A percentile compares a stretch with the other conserved stretches of the same genome.
Evolutionary conservation across 495 filamentous ascomycete genomes (phyloP).

Genomic region (Podospora pseudoanserina): DNA sequence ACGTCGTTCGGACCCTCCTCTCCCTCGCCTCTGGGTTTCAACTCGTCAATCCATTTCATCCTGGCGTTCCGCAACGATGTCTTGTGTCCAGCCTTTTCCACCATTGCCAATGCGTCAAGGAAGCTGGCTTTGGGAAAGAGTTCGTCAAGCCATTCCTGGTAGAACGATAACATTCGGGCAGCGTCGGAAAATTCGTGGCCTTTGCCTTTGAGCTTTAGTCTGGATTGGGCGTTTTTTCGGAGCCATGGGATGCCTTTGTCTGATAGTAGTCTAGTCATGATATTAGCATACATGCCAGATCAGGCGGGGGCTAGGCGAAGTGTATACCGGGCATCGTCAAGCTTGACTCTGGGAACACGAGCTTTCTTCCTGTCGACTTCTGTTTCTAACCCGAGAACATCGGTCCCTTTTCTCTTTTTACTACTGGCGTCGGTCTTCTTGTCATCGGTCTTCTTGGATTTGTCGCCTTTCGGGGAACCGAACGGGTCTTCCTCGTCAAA

Average conservation of each 20-base stretch:
- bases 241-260: conserved; percentile 80
- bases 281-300: conserved; percentile 6
- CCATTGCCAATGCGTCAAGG: conserved; percentile 80
- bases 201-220: conserved; percentile 83
- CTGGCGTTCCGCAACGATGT: conserved; percentile 67
- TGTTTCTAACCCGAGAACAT: conserved; percentile 72
- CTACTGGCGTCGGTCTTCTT: conserved; percentile 26
- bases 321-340: conserved; percentile 73
- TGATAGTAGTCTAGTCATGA: conserved; percentile 61
- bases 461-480: conserved; percentile 18
- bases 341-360: conserved; percentile 69
- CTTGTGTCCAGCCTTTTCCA: conserved; percentile 90
- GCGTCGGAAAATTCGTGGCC: conserved; percentile 94
- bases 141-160: conserved; percentile 96
- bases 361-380: conserved; percentile 73
- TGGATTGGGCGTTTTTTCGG: conserved; percentile 58
- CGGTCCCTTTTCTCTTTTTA: conserved; percentile 35
- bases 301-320: background rate
- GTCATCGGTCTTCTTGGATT: background rate
- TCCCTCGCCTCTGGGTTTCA: conserved; percentile 47
- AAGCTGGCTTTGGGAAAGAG: conserved; percentile 94
- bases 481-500: conserved; percentile 37
- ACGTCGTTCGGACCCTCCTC: conserved; percentile 49
- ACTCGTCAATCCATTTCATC: conserved; percentile 77
- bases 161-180: conserved; percentile 76